These are phyloP conservation scores for Linum trigynum DNA, from an alignment of 345 rosid species.

Conservation along the genomic window DNA sequence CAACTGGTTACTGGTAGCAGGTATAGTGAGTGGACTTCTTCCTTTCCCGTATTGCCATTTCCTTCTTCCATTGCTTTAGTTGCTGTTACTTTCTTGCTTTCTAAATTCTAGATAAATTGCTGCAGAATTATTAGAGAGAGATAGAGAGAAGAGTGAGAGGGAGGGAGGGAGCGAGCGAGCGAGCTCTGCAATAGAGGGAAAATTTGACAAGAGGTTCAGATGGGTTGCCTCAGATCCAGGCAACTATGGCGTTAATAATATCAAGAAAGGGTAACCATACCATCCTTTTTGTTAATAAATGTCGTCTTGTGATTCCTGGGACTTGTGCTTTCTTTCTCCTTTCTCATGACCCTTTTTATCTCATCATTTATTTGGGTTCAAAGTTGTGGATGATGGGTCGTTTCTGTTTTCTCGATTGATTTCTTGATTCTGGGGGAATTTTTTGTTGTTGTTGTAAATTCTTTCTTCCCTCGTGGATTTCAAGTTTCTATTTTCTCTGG, in stretches of 20 bases:
- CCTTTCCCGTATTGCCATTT: neutral
- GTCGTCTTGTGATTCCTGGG: slow-evolving; percentile 46
- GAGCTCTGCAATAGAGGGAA: neutral
- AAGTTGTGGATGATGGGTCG: neutral
- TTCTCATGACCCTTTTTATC: neutral
- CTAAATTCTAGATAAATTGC: neutral
- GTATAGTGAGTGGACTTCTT: neutral
- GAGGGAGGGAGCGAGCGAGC: slow-evolving; percentile 2
- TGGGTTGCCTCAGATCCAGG: slow-evolving; percentile 66
- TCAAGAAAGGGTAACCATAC: slow-evolving; percentile 19
- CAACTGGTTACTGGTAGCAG: neutral
- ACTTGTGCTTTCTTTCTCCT: slow-evolving; percentile 26
- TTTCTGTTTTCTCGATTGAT: neutral
- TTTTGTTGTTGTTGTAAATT: slow-evolving; percentile 4
- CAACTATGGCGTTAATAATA: slow-evolving; percentile 25
- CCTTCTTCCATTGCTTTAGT: neutral
- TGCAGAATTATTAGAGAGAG: slow-evolving; percentile 20
- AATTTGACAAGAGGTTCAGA: slow-evolving; percentile 34
- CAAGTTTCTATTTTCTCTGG: neutral
- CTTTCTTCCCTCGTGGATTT: slow-evolving; percentile 19
- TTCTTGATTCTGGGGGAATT: neutral
- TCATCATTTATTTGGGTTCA: neutral
- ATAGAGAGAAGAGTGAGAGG: slow-evolving; percentile 13
- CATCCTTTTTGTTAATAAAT: slow-evolving; percentile 21
- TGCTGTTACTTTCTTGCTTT: neutral